Evolutionary conservation across 208 protist species (phyloP), one percentile per base, ranked within the genome.

Genomic region (Porcisia hertigi): DNA sequence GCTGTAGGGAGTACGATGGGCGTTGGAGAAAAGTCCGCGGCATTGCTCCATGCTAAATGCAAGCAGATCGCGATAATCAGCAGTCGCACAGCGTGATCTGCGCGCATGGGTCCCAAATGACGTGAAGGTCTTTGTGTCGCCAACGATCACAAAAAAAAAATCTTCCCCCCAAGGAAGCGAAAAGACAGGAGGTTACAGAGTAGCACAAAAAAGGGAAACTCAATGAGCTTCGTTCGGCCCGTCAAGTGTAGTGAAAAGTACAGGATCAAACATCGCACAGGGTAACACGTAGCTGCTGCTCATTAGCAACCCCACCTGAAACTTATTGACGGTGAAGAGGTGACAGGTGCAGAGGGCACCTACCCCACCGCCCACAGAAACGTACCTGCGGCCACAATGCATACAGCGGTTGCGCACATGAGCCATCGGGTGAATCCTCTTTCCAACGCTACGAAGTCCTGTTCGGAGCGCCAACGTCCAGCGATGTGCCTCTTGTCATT

Each of bases 1-100:
- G 70, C 64, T 7, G 39, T 81, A 1, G 87, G 85, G 52, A 76
- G 73, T 8, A 92, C 75, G 36, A 90, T 77, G 23, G 57, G 58
- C 39, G 86, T 23, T 36, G 70, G 25, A 0, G 55, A 64, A 25
- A 92, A 63, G 9, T 86, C 76, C 1, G 60, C 67, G 23, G 70
- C 63, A 53, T 52, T 66, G 14, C 70, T 57, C 43, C 60, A 8
- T 39, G 53, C 57, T 34, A 81, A 18, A 1, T 87, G 47, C 64
- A 81, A 43, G 54, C 67, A 55, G 8, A 53, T 4, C 34, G 45
- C 62, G n/a, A 78, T 11, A 16, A 67, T 57, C 12, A 82, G 47
- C 9, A 77, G 47, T 25, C 54, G 39, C 12, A 69, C 12, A 34
- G 39, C 39, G 36, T 41, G 54, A 16, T 3, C 34, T 12, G 52